phyloP scores from a whole-genome alignment of 1,284 basidiomycete genomes.

The Sanguinoderma infundibulare region DNA sequence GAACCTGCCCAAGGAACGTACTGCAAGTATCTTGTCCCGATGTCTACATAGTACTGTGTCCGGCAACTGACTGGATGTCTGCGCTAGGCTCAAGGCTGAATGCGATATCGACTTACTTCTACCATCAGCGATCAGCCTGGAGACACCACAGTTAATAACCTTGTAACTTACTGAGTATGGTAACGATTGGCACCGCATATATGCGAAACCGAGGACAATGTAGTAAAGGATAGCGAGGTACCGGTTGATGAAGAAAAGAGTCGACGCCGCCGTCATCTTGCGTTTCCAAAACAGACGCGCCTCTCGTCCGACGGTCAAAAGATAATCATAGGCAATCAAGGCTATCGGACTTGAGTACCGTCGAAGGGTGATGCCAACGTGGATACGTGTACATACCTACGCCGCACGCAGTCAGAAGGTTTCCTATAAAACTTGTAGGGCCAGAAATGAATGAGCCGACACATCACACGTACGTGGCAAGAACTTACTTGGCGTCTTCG shows the following conservation, averaged over 20 bases:
- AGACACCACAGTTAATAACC: too few relatives aligned
- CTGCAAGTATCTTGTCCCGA: background rate
- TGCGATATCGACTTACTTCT: background rate
- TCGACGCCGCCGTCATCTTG: background rate
- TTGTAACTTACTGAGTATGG: background rate
- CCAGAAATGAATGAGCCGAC: background rate
- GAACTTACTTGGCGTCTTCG: background rate
- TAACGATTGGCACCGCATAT: background rate
- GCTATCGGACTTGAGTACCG: background rate
- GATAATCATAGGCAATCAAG: conserved; percentile 4
- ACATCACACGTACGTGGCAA: background rate
- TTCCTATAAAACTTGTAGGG: background rate
- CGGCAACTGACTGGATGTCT: background rate
- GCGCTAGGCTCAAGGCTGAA: background rate
- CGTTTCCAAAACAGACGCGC: conserved; percentile 5
- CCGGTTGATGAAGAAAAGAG: conserved; percentile 6
- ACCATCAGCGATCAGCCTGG: too few relatives aligned
- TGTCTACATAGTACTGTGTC: background rate
- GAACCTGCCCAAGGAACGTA: background rate
- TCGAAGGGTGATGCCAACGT: background rate
- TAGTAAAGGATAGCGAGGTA: background rate
- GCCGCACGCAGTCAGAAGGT: background rate
- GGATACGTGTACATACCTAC: background rate
- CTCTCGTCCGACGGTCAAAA: conserved; percentile 8
- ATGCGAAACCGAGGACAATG: background rate